Base-by-base conservation (phyloP, 495 filamentous ascomycete species). In the Penicillium antarcticum region DNA sequence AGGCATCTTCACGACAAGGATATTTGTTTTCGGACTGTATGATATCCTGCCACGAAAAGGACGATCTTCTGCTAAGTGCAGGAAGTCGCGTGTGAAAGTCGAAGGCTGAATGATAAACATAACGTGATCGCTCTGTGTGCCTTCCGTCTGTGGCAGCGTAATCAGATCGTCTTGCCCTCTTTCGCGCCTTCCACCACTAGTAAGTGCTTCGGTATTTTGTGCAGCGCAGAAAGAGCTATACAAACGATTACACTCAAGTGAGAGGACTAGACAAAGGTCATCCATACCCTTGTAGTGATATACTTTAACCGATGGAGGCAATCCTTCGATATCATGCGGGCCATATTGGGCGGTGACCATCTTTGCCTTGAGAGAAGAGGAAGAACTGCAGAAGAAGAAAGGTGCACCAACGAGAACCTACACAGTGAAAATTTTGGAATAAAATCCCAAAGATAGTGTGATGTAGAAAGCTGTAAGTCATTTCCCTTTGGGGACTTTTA, bases 221-320 rank as follows among this genome's bases (percentile, higher is more conserved):
- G 6, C 24, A 17, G 14, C 21, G n/a, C 3, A 17, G 32, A 48
- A 16, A 32, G 33, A 48, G 10, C 35, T 3, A 32, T 48, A 40
- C 26, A 48, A 35, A 40, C 36, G 45, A 32, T 17, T 10, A 43
- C 24, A 6, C 41, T 43, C 41, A 17, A 48, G 45, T 48, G 45
- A 48, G 4, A 48, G 31, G 45, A 48, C 37, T 13, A 12, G 45
- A 24, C 34, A 48, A 48, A 48, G 31, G 35, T 39, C 35, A 11
- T 48, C 13, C 19, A 39, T 48, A 39, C 35, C 13, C 7, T 16
- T 31, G 23, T 38, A 48, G 45, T 32, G 35, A 48, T 48, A 39
- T 26, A 48, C 34, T 16, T 38, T 48, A 21, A 48, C 45, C 45
- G 45, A 48, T 39, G 34, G 18, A 31, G 45, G 45, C 17, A 48